Base-by-base conservation (phyloP, 331 rosid species). In the Acacia pycnantha region DNA sequence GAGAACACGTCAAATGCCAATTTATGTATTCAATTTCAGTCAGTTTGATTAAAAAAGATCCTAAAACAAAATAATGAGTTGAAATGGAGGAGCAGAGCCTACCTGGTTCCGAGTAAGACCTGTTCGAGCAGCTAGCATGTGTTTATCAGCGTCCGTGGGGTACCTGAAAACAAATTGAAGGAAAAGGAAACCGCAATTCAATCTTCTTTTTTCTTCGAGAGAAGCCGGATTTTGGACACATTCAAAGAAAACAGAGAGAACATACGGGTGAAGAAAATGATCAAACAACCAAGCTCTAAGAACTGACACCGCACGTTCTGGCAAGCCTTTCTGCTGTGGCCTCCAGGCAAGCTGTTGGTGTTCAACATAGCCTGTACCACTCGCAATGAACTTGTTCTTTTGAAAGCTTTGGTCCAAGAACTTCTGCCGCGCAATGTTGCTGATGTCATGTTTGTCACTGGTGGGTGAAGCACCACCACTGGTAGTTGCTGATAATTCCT, bases 251-350 rank as follows among this genome's bases (percentile, higher is more conserved):
- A 27, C 19, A 47, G 21, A 81, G 15, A 79, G 71, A 44, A 61
- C 76, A 29, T 92, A 95, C 99, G 99, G 99, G 79, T 95, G 99
- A 89, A 95, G 99, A 88, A 95, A 95, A 88, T 95, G 99, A 79
- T 93, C 99, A 51, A 95, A 95, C 41, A 95, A 88, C 99, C 99
- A 95, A 74, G 99, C 94, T 83, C 90, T 81, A 31, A 95, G 98
- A 81, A 95, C 87, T 37, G 97, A 88, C 70, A 95, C 98, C 0
- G 99, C 86, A 64, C 94, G 93, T 66, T 95, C 99, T 0, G 99
- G 99, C 58, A 95, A 85, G 77, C 99, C 99, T 88, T 97, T 85
- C 77, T 93, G 98, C 78, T 70, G 74, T 24, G 99, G 98, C 92
- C 92, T 90, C 98, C 99, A 93, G 51, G 83, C 83, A 31, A 84